Conservation (phyloP, 2,329 filamentous ascomycete genomes). For the Claviceps sp. region DNA sequence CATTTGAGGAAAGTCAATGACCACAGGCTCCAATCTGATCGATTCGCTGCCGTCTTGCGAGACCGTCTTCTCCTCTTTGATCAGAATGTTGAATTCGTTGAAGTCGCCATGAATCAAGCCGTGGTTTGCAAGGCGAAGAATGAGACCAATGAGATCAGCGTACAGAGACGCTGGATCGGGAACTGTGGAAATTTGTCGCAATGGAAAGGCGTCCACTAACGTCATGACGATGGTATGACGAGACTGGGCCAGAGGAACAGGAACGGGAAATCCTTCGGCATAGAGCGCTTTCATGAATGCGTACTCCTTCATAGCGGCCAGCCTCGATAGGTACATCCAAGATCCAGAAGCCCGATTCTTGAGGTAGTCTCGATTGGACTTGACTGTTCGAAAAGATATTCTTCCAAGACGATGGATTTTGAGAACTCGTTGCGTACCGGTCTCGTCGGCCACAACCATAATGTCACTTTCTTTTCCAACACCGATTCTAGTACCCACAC, state of each 20-base stretch:
- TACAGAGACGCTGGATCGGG: slow-evolving; percentile 79
- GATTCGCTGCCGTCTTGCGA: slow-evolving; percentile 27
- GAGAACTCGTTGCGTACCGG: slow-evolving; percentile 65
- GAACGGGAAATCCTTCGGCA: slow-evolving; percentile 79
- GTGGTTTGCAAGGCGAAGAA: slow-evolving; percentile 69
- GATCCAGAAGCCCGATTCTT: slow-evolving; percentile 65
- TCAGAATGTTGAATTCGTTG: slow-evolving; percentile 97
- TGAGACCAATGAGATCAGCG: slow-evolving; percentile 76
- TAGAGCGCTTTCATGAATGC: slow-evolving; percentile 83
- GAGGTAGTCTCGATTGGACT: slow-evolving; percentile 90
- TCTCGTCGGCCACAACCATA: slow-evolving; percentile 74
- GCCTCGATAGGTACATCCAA: slow-evolving; percentile 95
- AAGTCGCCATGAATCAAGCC: slow-evolving; percentile 96
- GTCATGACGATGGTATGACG: slow-evolving; percentile 95
- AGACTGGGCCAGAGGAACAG: slow-evolving; percentile 75
- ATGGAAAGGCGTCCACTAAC: slow-evolving; percentile 79
- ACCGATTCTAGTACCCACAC: slow-evolving; percentile 84
- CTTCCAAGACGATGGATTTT: slow-evolving; percentile 94
- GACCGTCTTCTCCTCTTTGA: slow-evolving; percentile 54
- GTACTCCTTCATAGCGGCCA: slow-evolving; percentile 88
- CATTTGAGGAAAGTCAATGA: slow-evolving; percentile 99
- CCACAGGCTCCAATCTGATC: slow-evolving; percentile 54
- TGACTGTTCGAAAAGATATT: slow-evolving; percentile 94
- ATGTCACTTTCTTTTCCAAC: slow-evolving; percentile 98
- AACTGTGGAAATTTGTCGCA: slow-evolving; percentile 76